Percentiles rank a stretch among this genome's conserved stretches.
phyloP scores from a whole-genome alignment of 176 grass and related monocot genomes.

The Tillandsia leiboldiana region DNA sequence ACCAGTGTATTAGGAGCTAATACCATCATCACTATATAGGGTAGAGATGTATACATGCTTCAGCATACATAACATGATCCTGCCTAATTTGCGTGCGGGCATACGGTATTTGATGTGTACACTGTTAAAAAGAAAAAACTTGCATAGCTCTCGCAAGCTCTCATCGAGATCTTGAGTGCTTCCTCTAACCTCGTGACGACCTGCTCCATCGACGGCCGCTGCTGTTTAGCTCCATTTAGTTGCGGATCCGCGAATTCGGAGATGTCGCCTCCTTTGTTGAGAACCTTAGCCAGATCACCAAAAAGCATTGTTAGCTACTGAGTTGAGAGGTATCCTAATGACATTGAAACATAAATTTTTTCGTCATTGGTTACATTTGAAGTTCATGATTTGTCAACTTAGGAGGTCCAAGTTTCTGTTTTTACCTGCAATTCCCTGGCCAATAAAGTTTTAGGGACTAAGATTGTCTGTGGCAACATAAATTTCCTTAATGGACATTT shows the following conservation, averaged over 20 bases:
- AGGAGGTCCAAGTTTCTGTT: not conserved
- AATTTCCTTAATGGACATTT: slow-evolving; percentile 55
- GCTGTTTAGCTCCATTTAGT: slow-evolving; percentile 43
- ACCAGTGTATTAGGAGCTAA: no score
- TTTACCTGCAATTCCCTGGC: slow-evolving; percentile 58
- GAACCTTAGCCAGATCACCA: no score
- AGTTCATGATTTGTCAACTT: not conserved
- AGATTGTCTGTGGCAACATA: slow-evolving; percentile 38
- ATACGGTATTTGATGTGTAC: not conserved
- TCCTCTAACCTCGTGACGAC: slow-evolving; percentile 40
- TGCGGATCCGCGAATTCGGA: no score
- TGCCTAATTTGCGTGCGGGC: no score
- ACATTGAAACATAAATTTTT: no score
- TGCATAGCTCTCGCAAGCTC: slow-evolving; percentile 2
- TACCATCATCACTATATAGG: no score
- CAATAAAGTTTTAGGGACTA: slow-evolving; percentile 38
- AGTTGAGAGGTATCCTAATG: no score
- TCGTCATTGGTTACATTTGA: no score
- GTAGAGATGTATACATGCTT: no score
- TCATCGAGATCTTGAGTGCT: slow-evolving; percentile 41
- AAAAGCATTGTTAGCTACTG: no score
- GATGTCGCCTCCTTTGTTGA: no score
- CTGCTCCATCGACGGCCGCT: slow-evolving; percentile 51
- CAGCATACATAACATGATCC: no score
- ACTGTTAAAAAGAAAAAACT: not conserved